Conservation (phyloP, 495 filamentous ascomycete genomes). For the Podospora pseudoanserina region DNA sequence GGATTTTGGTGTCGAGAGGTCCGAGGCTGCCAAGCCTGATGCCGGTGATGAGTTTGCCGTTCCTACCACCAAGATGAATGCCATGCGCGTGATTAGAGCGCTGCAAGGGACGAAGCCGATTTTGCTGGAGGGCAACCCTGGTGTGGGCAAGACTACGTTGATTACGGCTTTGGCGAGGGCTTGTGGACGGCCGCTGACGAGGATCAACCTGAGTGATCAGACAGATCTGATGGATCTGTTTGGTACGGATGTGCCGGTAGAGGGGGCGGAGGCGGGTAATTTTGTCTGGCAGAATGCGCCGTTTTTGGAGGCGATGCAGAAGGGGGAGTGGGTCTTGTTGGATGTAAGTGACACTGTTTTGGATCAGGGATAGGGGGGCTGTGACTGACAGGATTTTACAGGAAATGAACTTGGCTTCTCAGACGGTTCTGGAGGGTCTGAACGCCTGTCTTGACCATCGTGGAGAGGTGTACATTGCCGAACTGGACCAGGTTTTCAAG, state of each 20-base stretch:
- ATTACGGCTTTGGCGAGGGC: slow-evolving; percentile 77
- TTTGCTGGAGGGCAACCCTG: slow-evolving; percentile 89
- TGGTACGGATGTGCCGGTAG: slow-evolving; percentile 92
- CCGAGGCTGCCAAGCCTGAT: slow-evolving; percentile 43
- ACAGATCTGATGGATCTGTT: slow-evolving; percentile 97
- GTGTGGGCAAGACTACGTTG: slow-evolving; percentile 95
- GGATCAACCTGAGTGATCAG: slow-evolving; percentile 97
- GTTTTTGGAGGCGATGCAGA: slow-evolving; percentile 93
- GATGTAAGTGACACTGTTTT: slow-evolving; percentile 46
- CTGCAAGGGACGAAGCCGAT: slow-evolving; percentile 86
- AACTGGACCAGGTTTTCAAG: slow-evolving; percentile 88
- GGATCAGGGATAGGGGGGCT: too few species aligned
- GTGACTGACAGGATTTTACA: slow-evolving; percentile 14
- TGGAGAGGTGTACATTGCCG: slow-evolving; percentile 91
- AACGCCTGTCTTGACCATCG: slow-evolving; percentile 98
- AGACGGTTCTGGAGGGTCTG: slow-evolving; percentile 92
- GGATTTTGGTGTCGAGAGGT: slow-evolving; percentile 62
- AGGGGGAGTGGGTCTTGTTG: slow-evolving; percentile 89
- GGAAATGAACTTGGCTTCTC: slow-evolving; percentile 98
- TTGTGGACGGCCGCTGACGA: slow-evolving; percentile 73
- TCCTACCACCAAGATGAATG: slow-evolving; percentile 84
- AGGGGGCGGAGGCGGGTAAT: slow-evolving; percentile 78
- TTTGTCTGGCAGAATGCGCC: slow-evolving; percentile 96
- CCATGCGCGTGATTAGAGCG: slow-evolving; percentile 86
- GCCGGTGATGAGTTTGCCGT: slow-evolving; percentile 74